Evolutionary conservation across 1,284 basidiomycete genomes (phyloP), one percentile per base, ranked within the genome.

Genomic region (Jaminaea rosea): DNA sequence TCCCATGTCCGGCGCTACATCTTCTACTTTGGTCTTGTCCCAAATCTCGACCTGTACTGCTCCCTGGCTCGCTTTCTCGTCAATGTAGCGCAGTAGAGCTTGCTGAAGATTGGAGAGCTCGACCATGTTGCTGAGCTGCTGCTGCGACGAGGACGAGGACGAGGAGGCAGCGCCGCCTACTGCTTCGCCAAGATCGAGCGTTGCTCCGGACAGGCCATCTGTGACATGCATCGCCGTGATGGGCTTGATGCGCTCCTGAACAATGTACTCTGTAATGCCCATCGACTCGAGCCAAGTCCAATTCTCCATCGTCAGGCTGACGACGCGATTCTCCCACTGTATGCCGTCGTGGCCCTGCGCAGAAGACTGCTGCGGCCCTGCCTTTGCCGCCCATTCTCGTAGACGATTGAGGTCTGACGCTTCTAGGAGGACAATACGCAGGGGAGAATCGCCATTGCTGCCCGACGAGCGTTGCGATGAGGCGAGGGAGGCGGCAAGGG

Each of bases 1-100:
- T 3, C 27, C 41, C 28, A 15, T 21, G 77, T 19, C 82, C 82
- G 64, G 83, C 80, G 55, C 65, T 42, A 91, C 88, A 4, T 77
- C 77, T 34, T 80, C 77, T 17, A 89, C 87, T 62, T 81, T 85
- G 44, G 81, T 81, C 41, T 81, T 81, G 66, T 88, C 39, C 39
- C 39, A 42, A n/a, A 42, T 83, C 11, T 83, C 62, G 2, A 90
- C 60, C 32, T 81, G 73, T 0, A 87, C 75, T 17, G 73, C 53
- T 61, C 72, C 52, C 73, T 72, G 24, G 73, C 67, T 52, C 28
- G 27, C 36, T 8, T 44, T 44, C 8, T 63, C 49, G 41, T 62
- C 51, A 17, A 73, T 54, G 32, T 44, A 60, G 21, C 55, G 55
- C 15, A 69, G 56, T 52, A 73, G 59, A n/a, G 68, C 71, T 50